Evolutionary conservation across 768 basidiomycete genomes (phyloP), one percentile per base, ranked within the genome.

Genomic region (Holtermanniella nyarrowii): DNA sequence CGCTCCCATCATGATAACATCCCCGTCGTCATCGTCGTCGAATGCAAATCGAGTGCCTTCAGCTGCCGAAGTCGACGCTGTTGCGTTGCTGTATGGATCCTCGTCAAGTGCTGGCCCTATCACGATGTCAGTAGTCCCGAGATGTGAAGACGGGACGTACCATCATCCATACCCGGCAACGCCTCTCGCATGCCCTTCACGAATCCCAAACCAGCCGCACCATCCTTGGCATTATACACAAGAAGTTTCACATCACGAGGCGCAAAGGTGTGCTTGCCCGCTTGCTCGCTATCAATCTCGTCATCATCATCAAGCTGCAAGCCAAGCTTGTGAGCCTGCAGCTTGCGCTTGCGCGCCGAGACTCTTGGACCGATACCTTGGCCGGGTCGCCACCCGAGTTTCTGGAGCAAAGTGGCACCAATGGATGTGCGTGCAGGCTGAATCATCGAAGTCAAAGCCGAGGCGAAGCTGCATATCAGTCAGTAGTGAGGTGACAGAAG

Each of bases 331-430:
- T 77, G 69, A 66, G 86, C 82, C 67, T 91, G 87, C 16, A 79
- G 72, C 57, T 79, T 81, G 42, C 85, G 81, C 63, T 86, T 82
- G 27, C 80, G 77, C 56, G 84, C 78, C 3, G 87, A 81, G 25
- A 97, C 76, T 11, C 93, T 80, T 3, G 91, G 89, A 0, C 93
- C 95, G 18, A 97, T 81, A 12, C 93, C 95, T 72, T 91, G 89
- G 1, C 91, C 95, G 0, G 82, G 72, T 40, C 84, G 77, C 93
- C 95, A 96, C 0, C 95, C 93, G 84, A 96, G 90, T 73, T 88
- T 91, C 74, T 83, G 84, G 49, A 99, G 77, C 5, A 97, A 81
- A 27, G 81, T 81, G 2, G 86, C 83, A 0, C 93, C 93, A 23
- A 82, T 77, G 2, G 88, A 88, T 53, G 88, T 83, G 21, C 81